Base-by-base conservation (phyloP, 257 asterid species). In the Solanum chilense region DNA sequence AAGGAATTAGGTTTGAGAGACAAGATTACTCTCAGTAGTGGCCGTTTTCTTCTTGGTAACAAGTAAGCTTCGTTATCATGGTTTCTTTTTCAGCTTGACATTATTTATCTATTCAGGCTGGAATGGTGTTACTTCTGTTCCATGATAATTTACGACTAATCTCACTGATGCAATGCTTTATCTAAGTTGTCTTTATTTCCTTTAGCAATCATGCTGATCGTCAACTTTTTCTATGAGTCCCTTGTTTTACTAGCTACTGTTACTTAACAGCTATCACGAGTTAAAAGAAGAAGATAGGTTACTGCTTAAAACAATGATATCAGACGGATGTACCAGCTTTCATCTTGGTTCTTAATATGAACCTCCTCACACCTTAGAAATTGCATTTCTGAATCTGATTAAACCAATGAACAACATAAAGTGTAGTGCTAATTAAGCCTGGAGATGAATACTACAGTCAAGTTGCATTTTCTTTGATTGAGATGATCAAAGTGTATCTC, bases 21-120 rank as follows among this genome's bases (percentile, higher is more conserved):
- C 91, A 97, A 97, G 90, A 97, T 97, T 87, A 97, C 99, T 73
- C 99, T 97, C 42, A 96, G 99, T 93, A 96, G 99, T 86, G 99
- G 99, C 44, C 95, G 98, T 52, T 95, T 97, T 93, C 98, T 97
- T 89, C 98, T 97, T 10, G 95, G 98, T 49, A 97, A 96, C 97
- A 97, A 96, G 99, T 96, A 94, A 62, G 97, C 88, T 88, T 92
- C 89, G 23, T 73, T 49, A 49, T 31, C 45, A 56, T 81, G 69
- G 27, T 81, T 81, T 31, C 69, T 47, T 49, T 80, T 81, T 81
- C 27, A 49, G 69, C 85, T 49, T 49, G 45, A 81, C 68, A 81
- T 81, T 81, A 74, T 47, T 81, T 81, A 31, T 39, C 69, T 81
- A 12, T 81, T 49, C 42, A 81, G 69, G 69, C 33, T 25, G 9